Percentiles rank a stretch among this genome's conserved stretches.
Evolutionary conservation across 345 rosid genomes (phyloP).

Genomic region (Linum tenue): DNA sequence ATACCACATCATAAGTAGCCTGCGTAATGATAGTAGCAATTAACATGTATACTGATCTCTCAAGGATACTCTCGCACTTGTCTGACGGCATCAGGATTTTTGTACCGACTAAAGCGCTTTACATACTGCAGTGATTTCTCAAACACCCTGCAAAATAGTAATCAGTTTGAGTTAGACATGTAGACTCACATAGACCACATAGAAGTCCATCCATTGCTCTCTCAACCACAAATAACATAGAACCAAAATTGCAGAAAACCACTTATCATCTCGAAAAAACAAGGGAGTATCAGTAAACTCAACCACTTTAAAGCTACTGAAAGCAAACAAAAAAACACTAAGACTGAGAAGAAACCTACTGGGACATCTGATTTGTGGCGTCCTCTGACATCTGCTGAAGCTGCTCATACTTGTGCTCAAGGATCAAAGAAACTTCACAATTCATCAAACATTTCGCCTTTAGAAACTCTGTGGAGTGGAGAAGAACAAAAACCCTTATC

Average conservation of each 20-base stretch:
- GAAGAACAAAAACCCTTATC: neutral
- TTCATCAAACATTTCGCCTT: slow-evolving; percentile 99
- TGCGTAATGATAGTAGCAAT: neutral
- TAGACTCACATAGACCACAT: neutral
- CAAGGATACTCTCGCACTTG: slow-evolving; percentile 98
- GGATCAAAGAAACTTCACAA: slow-evolving; percentile 88
- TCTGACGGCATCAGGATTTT: slow-evolving; percentile 95
- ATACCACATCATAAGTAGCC: neutral
- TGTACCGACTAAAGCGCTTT: slow-evolving; percentile 94
- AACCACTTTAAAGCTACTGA: neutral
- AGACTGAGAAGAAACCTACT: slow-evolving; percentile 35
- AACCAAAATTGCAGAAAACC: neutral
- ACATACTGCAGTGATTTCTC: slow-evolving; percentile 98
- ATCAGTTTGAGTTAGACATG: neutral
- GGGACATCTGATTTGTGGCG: slow-evolving; percentile 90
- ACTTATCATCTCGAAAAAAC: too few relatives aligned
- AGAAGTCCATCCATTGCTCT: neutral
- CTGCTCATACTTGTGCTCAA: slow-evolving; percentile 85
- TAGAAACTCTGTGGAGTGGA: slow-evolving; percentile 50
- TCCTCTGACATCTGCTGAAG: slow-evolving; percentile 90
- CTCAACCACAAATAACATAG: neutral
- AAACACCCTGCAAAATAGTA: slow-evolving; percentile 55
- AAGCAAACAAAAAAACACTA: neutral
- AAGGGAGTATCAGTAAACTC: neutral
- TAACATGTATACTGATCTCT: neutral